A percentile compares a stretch with the other conserved stretches of the same genome.
Evolutionary conservation across 148 eudicot species (phyloP).

Genomic region (Drosera capensis): DNA sequence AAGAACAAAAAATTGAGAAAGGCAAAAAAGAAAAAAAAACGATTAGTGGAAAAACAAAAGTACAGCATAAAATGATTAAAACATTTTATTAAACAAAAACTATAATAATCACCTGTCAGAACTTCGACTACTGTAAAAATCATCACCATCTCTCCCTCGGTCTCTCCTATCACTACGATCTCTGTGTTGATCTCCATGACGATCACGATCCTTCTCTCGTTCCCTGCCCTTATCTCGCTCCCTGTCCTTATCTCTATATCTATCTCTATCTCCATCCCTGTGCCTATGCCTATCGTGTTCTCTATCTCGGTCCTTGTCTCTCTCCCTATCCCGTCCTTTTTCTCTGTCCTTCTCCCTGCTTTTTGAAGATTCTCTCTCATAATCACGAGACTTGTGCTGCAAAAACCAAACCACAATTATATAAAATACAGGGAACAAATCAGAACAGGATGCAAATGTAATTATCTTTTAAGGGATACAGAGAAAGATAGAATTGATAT

Average conservation of each 20-base stretch:
- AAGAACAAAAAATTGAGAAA: too few relatives aligned
- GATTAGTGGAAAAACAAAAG: too few relatives aligned
- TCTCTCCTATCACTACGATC: neutral
- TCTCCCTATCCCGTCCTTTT: neutral
- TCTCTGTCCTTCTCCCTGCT: neutral
- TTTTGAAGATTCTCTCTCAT: neutral
- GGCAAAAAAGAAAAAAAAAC: too few relatives aligned
- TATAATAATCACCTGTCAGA: neutral
- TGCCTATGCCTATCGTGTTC: neutral
- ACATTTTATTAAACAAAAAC: neutral
- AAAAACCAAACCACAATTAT: neutral
- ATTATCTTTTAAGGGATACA: neutral
- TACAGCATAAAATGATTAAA: too few relatives aligned
- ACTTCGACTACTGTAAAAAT: neutral
- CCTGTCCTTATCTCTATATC: neutral
- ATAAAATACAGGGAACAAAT: too few relatives aligned
- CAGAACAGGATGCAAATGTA: neutral
- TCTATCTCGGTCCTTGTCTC: neutral
- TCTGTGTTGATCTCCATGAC: neutral
- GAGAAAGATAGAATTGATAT: too few relatives aligned
- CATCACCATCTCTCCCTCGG: neutral
- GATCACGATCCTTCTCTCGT: neutral
- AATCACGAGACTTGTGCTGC: constrained; percentile 1
- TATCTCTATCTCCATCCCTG: neutral
- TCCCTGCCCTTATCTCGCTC: neutral